Evolutionary conservation across 2,329 filamentous ascomycete genomes (phyloP).

Genomic region (Plenodomus tracheiphilus): DNA sequence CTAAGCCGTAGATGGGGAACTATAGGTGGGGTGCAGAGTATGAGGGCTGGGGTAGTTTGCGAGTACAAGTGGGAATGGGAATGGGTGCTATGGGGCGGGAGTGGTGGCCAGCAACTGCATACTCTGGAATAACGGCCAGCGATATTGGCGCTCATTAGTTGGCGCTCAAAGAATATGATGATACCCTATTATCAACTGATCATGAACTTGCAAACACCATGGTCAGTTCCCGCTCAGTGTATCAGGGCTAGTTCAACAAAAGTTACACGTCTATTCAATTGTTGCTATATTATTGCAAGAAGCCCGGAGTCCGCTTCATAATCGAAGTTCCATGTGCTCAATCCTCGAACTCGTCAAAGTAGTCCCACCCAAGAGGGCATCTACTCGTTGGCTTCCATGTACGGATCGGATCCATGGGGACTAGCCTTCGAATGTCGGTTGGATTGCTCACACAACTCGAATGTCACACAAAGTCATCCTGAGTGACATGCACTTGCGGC

Average conservation of each 20-base stretch:
- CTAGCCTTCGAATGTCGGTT: not conserved
- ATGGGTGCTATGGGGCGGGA: not conserved
- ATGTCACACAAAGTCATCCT: not conserved
- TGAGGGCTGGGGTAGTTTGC: not conserved
- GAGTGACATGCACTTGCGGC: not conserved
- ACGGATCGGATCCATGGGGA: not conserved
- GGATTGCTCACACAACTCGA: not conserved
- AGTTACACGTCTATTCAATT: not conserved
- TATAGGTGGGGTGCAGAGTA: not conserved
- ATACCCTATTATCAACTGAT: constrained; percentile 11
- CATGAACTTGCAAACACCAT: not conserved
- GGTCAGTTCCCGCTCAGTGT: not conserved
- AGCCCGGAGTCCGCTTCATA: not conserved
- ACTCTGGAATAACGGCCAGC: not conserved
- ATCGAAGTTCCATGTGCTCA: not conserved
- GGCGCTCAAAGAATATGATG: constrained; percentile 8
- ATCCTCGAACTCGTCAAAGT: not conserved
- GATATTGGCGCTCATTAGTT: constrained; percentile 10
- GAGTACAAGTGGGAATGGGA: not conserved
- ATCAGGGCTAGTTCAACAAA: not conserved
- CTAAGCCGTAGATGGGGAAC: constrained; percentile 66
- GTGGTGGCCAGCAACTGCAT: not conserved
- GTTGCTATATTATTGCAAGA: not conserved
- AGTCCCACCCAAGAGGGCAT: not conserved
- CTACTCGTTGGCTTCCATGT: not conserved